Conservation (phyloP, 2,329 filamentous ascomycete genomes). For the Tolypocladium endophyticum region DNA sequence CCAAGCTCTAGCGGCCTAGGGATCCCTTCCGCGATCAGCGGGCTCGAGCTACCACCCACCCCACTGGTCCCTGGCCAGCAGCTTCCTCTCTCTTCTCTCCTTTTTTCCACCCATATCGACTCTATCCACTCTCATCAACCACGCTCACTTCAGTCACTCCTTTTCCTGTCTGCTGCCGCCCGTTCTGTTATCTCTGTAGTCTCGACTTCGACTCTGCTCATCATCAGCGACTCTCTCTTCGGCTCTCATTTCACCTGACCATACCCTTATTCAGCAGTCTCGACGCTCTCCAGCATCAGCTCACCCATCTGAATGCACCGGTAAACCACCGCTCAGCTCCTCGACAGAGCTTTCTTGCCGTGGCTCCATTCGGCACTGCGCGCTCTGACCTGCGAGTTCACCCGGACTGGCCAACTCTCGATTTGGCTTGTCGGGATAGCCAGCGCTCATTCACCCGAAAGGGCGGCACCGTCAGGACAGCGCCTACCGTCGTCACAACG, state of each 20-base stretch:
- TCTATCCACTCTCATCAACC: conserved; percentile 22
- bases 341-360: conserved; percentile 20
- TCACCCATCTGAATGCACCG: conserved; percentile 23
- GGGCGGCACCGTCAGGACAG: neutral
- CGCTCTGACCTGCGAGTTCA: conserved; percentile 7
- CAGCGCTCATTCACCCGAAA: neutral
- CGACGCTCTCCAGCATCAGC: conserved; percentile 2
- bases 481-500: neutral
- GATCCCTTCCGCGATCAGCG: conserved; percentile 22
- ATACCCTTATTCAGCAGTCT: neutral
- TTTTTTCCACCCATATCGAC: conserved; percentile 26
- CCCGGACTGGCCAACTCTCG: neutral
- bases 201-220: conserved; percentile 9
- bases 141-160: conserved; percentile 29
- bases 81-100: conserved; percentile 15
- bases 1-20: conserved; percentile 17
- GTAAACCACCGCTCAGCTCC: conserved; percentile 22
- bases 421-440: neutral
- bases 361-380: conserved; percentile 14
- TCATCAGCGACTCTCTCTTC: neutral
- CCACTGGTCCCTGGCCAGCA: conserved; percentile 1
- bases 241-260: conserved; percentile 2
- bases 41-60: conserved; percentile 17
- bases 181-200: neutral
- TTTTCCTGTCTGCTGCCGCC: conserved; percentile 17